Evolutionary conservation across 305 asterid genomes (phyloP).

Genomic region (Withania somnifera): DNA sequence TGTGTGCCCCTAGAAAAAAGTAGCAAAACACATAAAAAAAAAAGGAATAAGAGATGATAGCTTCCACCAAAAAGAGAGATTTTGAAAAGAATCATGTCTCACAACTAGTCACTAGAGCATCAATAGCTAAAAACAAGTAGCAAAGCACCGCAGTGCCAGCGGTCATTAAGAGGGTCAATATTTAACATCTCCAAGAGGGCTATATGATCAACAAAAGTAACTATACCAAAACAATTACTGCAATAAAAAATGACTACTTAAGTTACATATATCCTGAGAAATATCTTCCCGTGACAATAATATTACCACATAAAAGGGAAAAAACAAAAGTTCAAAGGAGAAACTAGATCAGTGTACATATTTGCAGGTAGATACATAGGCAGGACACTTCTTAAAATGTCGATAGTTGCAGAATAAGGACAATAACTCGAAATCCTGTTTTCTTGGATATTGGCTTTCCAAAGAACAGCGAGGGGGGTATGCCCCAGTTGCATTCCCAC

Average conservation of each 20-base stretch:
- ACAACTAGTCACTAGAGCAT: neutral
- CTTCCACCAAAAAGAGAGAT: neutral
- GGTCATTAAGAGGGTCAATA: neutral
- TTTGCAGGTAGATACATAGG: neutral
- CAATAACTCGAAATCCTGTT: neutral
- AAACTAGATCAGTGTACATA: neutral
- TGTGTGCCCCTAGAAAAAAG: constrained; percentile 64
- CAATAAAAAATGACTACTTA: neutral
- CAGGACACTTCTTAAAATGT: neutral
- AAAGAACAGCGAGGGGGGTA: neutral
- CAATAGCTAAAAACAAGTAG: neutral
- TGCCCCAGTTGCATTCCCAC: neutral
- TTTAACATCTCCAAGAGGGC: neutral
- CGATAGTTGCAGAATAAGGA: neutral
- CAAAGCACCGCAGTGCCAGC: neutral
- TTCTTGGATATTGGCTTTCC: neutral
- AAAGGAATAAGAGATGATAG: neutral
- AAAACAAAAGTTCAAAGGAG: neutral
- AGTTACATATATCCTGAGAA: neutral
- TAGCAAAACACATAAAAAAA: neutral
- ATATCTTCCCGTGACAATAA: neutral
- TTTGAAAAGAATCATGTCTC: neutral
- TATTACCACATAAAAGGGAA: neutral
- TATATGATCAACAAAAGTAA: neutral
- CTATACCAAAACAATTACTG: neutral